Percentiles rank a stretch among this genome's conserved stretches.
Evolutionary conservation across 768 basidiomycete genomes (phyloP).

Genomic region (Pleurotus giganteus): DNA sequence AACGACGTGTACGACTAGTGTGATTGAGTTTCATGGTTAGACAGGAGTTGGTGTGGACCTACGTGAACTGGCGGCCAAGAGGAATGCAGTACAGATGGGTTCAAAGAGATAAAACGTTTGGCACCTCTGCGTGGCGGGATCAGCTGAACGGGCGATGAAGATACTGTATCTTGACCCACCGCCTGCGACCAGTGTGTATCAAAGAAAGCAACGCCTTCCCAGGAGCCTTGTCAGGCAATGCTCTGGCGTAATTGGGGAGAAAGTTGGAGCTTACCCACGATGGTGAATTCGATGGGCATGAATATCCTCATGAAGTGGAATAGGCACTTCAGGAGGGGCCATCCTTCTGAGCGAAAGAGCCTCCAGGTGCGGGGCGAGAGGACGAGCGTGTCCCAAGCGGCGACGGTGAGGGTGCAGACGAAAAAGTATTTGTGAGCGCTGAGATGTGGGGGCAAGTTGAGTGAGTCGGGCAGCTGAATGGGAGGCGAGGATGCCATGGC

Average conservation of each 20-base stretch:
- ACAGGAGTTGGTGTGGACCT: neutral
- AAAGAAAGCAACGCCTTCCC: conserved; percentile 79
- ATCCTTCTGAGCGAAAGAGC: conserved; percentile 58
- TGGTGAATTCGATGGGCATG: conserved; percentile 78
- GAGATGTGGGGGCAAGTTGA: conserved; percentile 74
- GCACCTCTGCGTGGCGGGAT: conserved; percentile 44
- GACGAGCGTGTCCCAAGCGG: conserved; percentile 88
- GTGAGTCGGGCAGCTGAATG: conserved; percentile 55
- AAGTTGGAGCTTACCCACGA: conserved; percentile 52
- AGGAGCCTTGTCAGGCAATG: conserved; percentile 10
- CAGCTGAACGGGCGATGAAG: conserved; percentile 5
- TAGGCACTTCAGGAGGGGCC: conserved; percentile 77
- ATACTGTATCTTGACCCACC: conserved; percentile 35
- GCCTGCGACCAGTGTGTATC: conserved; percentile 63
- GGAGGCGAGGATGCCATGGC: conserved; percentile 28
- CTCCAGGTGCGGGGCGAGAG: conserved; percentile 78
- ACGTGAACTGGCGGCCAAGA: conserved; percentile 73
- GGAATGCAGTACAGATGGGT: conserved; percentile 79
- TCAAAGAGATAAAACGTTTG: conserved; percentile 78
- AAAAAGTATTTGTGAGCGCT: conserved; percentile 88
- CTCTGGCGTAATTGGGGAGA: neutral
- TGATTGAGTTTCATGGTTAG: neutral
- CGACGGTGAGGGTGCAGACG: conserved; percentile 86
- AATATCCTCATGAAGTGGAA: conserved; percentile 73
- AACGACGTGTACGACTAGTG: conserved; percentile 65